These are phyloP conservation scores for Globisporangium spiculum DNA, from an alignment of 352 stramenopile genomes.

Conservation along the genomic window DNA sequence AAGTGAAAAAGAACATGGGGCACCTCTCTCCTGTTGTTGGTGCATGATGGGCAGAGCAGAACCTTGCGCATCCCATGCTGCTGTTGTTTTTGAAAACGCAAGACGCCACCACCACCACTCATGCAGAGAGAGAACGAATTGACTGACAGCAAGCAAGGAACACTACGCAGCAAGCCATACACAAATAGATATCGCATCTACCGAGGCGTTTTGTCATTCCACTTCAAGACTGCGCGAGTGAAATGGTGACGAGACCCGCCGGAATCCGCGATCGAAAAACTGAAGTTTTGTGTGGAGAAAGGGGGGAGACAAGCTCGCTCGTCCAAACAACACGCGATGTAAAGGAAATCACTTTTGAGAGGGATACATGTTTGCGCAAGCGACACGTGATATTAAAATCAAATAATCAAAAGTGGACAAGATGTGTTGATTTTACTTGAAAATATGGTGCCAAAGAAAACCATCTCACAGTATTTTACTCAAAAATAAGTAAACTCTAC, in stretches of 20 bases:
- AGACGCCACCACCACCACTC: background rate
- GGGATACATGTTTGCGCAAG: conserved; percentile 9
- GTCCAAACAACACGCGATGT: background rate
- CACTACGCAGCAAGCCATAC: background rate
- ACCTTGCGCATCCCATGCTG: conserved; percentile 12
- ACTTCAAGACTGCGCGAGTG: background rate
- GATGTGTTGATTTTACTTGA: background rate
- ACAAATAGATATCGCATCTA: background rate
- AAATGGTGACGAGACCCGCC: background rate
- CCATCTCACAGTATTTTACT: background rate
- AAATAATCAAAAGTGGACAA: background rate
- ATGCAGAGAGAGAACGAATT: background rate
- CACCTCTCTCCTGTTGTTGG: background rate
- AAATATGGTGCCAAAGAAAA: background rate
- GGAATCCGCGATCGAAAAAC: conserved; percentile 6
- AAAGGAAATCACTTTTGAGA: background rate
- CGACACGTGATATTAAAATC: background rate
- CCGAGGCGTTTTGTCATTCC: too few species aligned
- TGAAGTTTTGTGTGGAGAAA: conserved; percentile 15
- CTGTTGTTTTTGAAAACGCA: background rate
- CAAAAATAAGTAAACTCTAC: background rate
- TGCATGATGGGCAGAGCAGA: background rate
- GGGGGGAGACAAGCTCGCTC: background rate
- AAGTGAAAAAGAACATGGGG: conserved; percentile 18
- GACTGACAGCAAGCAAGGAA: background rate